Evolutionary conservation across 2,329 filamentous ascomycete species (phyloP), one percentile per base, ranked within the genome.

Genomic region (Fonsecaea pedrosoi): DNA sequence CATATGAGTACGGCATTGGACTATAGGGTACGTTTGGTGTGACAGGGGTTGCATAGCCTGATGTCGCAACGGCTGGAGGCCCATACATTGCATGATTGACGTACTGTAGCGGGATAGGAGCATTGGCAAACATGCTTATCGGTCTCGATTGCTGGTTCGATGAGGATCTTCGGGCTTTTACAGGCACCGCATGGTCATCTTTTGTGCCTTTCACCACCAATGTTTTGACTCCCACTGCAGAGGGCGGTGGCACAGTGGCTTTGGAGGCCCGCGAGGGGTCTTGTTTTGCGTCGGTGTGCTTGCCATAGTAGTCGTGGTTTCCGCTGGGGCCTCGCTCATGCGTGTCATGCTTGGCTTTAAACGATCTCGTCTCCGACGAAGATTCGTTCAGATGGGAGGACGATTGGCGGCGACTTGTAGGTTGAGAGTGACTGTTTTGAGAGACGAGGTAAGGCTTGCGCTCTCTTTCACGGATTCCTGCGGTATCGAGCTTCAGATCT

Each of bases 401-500:
- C 7, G 69, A 60, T 48, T 69, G 65, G 45, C 67, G 70, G 32
- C 58, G 65, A 30, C 42, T 21, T n/a, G 45, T 25, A 21, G 57
- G 54, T 38, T 63, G 68, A 3, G 60, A 59, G 13, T 40, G 55
- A 21, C 57, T 38, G 5, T 25, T 55, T 15, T 66, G 60, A 42
- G 65, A 55, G 15, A 64, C 56, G 10, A 54, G 54, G 62, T 69
- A 70, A 35, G 66, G 70, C 40, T 69, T 69, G 53, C 70, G 64
- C 63, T 69, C 62, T 65, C 71, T 70, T 66, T 73, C 69, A 42
- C 56, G 63, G 48, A 64, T 65, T 71, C 75, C 74, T 63, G 75
- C 67, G 40, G 76, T 75, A 69, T 79, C 76, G 68, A 78, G 69
- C 71, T 77, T 80, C 76, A 77, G 62, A 69, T 71, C 66, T 76